Evolutionary conservation across 1,139 yeast genomes (phyloP).

Genomic region (Saccharomyces hybrid): DNA sequence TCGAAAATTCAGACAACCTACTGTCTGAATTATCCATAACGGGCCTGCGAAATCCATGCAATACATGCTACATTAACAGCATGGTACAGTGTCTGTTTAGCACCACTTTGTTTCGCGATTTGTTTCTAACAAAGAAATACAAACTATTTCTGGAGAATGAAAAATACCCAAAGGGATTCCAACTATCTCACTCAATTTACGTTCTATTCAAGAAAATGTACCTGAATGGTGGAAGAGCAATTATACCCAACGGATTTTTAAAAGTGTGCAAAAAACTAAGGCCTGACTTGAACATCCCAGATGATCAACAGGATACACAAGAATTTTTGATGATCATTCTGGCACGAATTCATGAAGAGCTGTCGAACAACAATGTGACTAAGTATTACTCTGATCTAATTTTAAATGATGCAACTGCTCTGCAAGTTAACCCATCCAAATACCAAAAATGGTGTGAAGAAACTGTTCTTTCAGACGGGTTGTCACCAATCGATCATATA

Average conservation of each 20-base stretch:
- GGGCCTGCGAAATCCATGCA: constrained; percentile 58
- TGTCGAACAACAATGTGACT: constrained; percentile 36
- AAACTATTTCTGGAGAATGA: constrained; percentile 34
- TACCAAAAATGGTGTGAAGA: constrained; percentile 51
- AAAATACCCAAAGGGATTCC: constrained; percentile 27
- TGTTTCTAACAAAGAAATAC: constrained; percentile 38
- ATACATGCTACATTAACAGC: constrained; percentile 63
- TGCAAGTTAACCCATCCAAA: constrained; percentile 35
- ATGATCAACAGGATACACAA: constrained; percentile 68
- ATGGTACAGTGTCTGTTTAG: constrained; percentile 57
- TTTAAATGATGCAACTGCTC: constrained; percentile 31
- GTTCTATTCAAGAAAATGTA: constrained; percentile 39
- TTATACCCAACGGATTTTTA: constrained; percentile 55
- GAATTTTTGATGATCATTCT: constrained; percentile 57
- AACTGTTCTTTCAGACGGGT: constrained; percentile 46
- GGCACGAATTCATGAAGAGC: constrained; percentile 60
- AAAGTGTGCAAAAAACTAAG: constrained; percentile 44
- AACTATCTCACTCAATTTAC: constrained; percentile 40
- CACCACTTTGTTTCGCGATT: constrained; percentile 36
- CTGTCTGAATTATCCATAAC: constrained; percentile 38
- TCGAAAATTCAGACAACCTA: background rate
- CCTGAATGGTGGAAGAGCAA: constrained; percentile 46
- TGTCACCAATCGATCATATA: constrained; percentile 52
- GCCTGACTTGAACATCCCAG: constrained; percentile 56
- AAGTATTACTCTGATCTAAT: constrained; percentile 32